Evolutionary conservation across 1,284 basidiomycete genomes (phyloP), one percentile per base, ranked within the genome.

Genomic region (Ustilago crameri): DNA sequence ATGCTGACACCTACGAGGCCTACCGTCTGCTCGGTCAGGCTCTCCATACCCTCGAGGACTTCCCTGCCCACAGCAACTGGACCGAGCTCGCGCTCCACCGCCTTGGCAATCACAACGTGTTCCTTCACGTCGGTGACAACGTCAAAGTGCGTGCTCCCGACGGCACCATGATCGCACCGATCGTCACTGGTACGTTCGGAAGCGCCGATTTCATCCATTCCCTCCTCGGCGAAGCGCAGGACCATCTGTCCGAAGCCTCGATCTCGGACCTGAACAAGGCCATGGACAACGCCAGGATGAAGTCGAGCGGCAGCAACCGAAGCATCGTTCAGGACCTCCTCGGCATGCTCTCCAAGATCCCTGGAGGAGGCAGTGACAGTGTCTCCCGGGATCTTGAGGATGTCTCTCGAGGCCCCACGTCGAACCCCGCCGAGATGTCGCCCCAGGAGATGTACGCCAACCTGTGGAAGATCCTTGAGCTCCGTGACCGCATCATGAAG

Each of bases 131-230:
- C 34, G 94, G 94, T 12, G 90, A 92, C 69, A 88, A 90, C 59
- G 60, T 91, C 42, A 87, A 89, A 44, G 86, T 96, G 24, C 89
- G 90, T 58, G 89, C 91, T 23, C 91, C 90, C 0, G 89, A 90
- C 63, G 93, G 93, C 3, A 87, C 88, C 65, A 86, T 86, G 82
- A 91, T 93, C 23, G 89, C 91, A 2, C 93, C 93, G 0, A 86
- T 95, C 46, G 91, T 95, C 12, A 95, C 93, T 2, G 93, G 91
- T 9, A 91, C 93, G 0, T 95, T 95, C 75, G 93, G 93, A 14
- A 90, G 90, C 1, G 90, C 88, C 75, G 93, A 95, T 83, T 95
- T 95, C 79, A 68, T 75, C 22, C 70, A 78, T 45, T 75, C 77
- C 15, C 56, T 82, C 14, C 84, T 86, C 66, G 86, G 86, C 9